Evolutionary conservation across 108 stramenopile species (phyloP), one percentile per base, ranked within the genome.

Genomic region (Cylindrotheca closterium): DNA sequence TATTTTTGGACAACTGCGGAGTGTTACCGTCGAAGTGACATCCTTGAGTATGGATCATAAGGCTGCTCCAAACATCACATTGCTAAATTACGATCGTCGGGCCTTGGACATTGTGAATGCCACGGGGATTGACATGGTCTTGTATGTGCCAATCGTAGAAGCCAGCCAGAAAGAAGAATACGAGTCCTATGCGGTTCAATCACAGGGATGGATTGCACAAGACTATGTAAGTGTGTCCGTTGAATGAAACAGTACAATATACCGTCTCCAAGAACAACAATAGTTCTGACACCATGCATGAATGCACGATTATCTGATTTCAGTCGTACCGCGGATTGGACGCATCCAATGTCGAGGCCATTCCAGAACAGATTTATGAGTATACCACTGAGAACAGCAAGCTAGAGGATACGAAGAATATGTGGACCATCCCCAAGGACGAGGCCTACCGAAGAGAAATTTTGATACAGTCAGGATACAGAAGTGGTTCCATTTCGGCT

Each of bases 111-210:
- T 60, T 1, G 31, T 30, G 4, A 31, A 62, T 22, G 10, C 31
- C 8, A 50, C 60, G 15, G 68, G 68, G 2, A 42, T 34, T 28
- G 59, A 51, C 15, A 70, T 70, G 68, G 32, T 60, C 2, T 18
- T 70, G 37, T 70, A 25, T 33, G 60, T 61, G 5, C 68, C 68
- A 1, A 51, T 70, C 8, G 60, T 70, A 12, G 37, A 60, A 30
- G 1, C 23, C 0, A 17, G 18, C 2, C 25, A 70, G n/a, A 22
- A 21, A 18, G 48, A 30, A 0, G 5, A 21, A 12, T 66, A 33
- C 33, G 65, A 66, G 21, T 15, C 7, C 5, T 66, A 66, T 25
- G 53, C 65, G 4, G 56, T 56, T 26, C 27, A 62, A 29, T 19
- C 33, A 8, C 47, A 49, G 48, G 24, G 28, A 5, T 62, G 61